Percentiles rank a stretch among this genome's conserved stretches.
Conservation (phyloP, 2,329 filamentous ascomycete species). For the Metarhizium guizhouense region DNA sequence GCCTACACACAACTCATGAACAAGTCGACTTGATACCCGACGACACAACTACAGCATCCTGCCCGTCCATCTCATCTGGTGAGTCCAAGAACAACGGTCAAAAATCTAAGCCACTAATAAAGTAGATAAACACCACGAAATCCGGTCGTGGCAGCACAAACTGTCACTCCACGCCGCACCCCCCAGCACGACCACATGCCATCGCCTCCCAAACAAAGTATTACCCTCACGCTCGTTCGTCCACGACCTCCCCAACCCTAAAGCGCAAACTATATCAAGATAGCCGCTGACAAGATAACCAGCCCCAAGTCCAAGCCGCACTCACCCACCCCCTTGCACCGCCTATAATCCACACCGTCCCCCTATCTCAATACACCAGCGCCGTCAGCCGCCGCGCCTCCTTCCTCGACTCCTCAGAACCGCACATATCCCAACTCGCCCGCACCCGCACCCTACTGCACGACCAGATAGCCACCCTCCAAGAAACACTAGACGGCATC, state of each 20-base stretch:
- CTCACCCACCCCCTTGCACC: constrained; percentile 13
- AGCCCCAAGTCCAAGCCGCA: constrained; percentile 12
- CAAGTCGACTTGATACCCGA: not conserved
- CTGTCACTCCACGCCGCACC: not conserved
- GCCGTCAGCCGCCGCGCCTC: constrained; percentile 13
- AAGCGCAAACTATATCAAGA: not conserved
- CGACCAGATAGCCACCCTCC: constrained; percentile 7
- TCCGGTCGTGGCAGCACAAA: constrained; percentile 1
- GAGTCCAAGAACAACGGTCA: not conserved
- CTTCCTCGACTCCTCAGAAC: constrained; percentile 6
- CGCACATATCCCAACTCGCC: constrained; percentile 6
- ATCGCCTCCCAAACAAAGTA: not conserved
- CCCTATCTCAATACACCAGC: constrained; percentile 7
- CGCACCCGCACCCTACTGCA: constrained; percentile 4
- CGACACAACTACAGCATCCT: not conserved
- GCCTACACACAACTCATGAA: not conserved
- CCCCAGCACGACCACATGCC: not conserved
- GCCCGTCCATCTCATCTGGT: not conserved
- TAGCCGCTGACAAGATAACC: not conserved
- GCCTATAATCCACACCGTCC: constrained; percentile 11
- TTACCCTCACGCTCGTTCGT: not conserved
- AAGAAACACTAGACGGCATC: constrained; percentile 2
- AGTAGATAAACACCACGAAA: not conserved
- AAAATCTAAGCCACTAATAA: not conserved
- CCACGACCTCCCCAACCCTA: constrained; percentile 10